Base-by-base conservation (phyloP, 352 stramenopile species). In the Aphanomyces invadans region DNA sequence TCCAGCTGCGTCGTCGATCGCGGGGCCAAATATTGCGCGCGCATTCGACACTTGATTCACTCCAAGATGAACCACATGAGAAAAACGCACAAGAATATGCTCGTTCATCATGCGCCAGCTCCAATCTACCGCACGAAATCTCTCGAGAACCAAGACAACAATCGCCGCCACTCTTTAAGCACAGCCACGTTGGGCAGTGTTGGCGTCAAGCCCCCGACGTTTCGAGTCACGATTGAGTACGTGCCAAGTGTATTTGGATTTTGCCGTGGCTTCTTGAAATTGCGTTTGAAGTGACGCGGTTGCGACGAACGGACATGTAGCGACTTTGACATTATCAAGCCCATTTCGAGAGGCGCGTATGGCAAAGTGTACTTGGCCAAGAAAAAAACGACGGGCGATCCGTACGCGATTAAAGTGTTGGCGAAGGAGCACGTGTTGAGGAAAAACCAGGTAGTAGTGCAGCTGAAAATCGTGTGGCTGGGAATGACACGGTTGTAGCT, bases 331-430 rank as follows among this genome's bases (percentile, higher is more conserved):
- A 93, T 96, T 45, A 70, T 95, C 32, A 96, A 96, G 33, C 81
- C 86, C 1, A 95, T 97, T 44, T 93, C 84, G 0, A 94, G 93
- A 71, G 89, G 89, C 2, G 88, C 89, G 0, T 96, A 95, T 44
- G 89, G 89, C 3, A 89, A 91, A 62, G 89, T 97, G 15, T 96
- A 95, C 56, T 69, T 97, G 25, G 86, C 87, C 4, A 62, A 76
- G 23, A 95, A 95, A 70, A 93, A 90, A 59, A 91, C 79, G 0
- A 95, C 87, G 1, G 89, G 88, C 0, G 86, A 96, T 49, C 80
- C 93, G 28, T 97, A 94, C 70, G 89, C 89, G 4, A 92, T 96
- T 64, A 97, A 97, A 72, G 87, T 96, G 55, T 76, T 97, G 23
- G 81, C 79, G 10, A 97, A 96, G 69, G 76, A 90, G 63, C 86